Conservation (phyloP, 78 protist genomes). For the Dictyostelium capitatum region DNA sequence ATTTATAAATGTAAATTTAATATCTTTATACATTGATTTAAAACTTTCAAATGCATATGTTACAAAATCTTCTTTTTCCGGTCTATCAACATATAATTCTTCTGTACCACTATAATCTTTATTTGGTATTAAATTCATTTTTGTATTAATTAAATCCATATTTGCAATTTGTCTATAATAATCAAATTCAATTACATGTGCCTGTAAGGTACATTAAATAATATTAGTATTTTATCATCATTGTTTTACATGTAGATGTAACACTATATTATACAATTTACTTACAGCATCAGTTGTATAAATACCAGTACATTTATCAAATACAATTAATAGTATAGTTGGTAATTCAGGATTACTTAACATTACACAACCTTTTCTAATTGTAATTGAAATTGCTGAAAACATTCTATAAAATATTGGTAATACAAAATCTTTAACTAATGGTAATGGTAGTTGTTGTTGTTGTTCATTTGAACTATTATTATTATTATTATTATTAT, state of each 20-base stretch:
- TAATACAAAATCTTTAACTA: constrained; percentile 55
- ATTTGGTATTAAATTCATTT: constrained; percentile 31
- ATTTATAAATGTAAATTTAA: constrained; percentile 67
- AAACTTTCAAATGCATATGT: constrained; percentile 81
- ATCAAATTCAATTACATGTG: constrained; percentile 36
- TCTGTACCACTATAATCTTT: constrained; percentile 78
- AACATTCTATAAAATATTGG: constrained; percentile 76
- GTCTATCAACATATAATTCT: constrained; percentile 75
- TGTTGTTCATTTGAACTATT: not conserved
- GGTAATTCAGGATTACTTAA: constrained; percentile 75
- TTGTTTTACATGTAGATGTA: no score
- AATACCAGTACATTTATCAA: constrained; percentile 58
- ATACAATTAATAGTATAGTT: constrained; percentile 30
- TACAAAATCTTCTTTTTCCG: constrained; percentile 73
- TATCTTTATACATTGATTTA: constrained; percentile 76
- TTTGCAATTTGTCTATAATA: constrained; percentile 61
- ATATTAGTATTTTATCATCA: no score
- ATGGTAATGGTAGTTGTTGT: constrained; percentile 36
- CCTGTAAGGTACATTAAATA: no score
- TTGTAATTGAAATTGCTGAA: constrained; percentile 40
- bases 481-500: not conserved
- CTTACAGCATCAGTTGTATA: constrained; percentile 54
- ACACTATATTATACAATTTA: not conserved
- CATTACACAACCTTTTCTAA: constrained; percentile 80
- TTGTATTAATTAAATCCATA: constrained; percentile 25